Percentiles rank a stretch among this genome's conserved stretches.
These are phyloP conservation scores for Alternaria dauci DNA, from an alignment of 2,329 filamentous ascomycete species.

Conservation along the genomic window DNA sequence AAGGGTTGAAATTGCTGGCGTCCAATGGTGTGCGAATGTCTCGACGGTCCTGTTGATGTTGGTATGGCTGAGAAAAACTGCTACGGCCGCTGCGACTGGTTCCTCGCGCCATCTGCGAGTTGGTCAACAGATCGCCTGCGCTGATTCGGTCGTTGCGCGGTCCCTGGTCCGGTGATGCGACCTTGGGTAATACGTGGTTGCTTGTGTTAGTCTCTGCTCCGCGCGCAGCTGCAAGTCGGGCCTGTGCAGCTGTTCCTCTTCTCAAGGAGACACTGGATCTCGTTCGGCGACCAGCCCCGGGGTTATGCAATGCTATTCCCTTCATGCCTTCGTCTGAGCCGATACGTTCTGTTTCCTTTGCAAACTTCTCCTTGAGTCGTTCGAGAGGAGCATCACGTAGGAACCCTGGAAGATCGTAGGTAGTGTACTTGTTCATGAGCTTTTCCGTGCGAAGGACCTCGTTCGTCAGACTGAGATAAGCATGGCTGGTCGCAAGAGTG, in stretches of 20 bases:
- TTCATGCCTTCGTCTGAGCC: slow-evolving; percentile 84
- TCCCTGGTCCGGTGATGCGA: slow-evolving; percentile 36
- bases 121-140: slow-evolving; percentile 78
- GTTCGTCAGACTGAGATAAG: slow-evolving; percentile 88
- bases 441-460: slow-evolving; percentile 94
- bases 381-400: slow-evolving; percentile 83
- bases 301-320: slow-evolving; percentile 94
- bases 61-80: slow-evolving; percentile 60
- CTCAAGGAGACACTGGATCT: slow-evolving; percentile 74
- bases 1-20: slow-evolving; percentile 54
- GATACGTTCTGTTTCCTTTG: slow-evolving; percentile 80
- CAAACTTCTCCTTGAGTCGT: slow-evolving; percentile 92
- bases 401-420: slow-evolving; percentile 89
- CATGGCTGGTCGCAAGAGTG: slow-evolving; percentile 91
- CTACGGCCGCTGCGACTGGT: slow-evolving; percentile 59
- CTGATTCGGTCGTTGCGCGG: slow-evolving; percentile 46
- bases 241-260: slow-evolving; percentile 80
- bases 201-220: slow-evolving; percentile 38
- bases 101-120: slow-evolving; percentile 74
- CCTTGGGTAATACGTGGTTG: slow-evolving; percentile 30
- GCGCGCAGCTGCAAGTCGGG: slow-evolving; percentile 63
- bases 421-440: slow-evolving; percentile 91
- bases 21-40: slow-evolving; percentile 57
- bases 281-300: slow-evolving; percentile 69
- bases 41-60: slow-evolving; percentile 55